Percentiles rank a stretch among this genome's conserved stretches.
Evolutionary conservation across 1,284 basidiomycete species (phyloP).

Genomic region (Cryptococcus sp.): DNA sequence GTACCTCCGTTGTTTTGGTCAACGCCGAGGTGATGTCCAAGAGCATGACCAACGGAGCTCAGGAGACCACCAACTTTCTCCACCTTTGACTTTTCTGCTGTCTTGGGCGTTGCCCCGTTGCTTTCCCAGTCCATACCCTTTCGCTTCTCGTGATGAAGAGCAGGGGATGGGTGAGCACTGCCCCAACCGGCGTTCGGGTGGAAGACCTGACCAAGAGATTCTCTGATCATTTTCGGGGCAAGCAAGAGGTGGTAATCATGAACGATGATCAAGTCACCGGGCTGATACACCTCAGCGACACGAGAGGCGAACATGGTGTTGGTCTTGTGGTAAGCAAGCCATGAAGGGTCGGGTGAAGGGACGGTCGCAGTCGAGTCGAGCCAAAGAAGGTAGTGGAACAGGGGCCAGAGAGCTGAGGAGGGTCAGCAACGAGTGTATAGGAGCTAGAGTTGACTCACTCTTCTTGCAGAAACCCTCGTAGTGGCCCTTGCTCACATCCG

Average conservation of each 20-base stretch:
- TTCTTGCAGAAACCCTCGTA: conserved; percentile 98
- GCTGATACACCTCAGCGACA: conserved; percentile 73
- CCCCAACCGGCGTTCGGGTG: conserved; percentile 29
- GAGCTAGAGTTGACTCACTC: conserved; percentile 61
- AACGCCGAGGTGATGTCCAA: conserved; percentile 30
- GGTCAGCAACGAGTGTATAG: conserved; percentile 5
- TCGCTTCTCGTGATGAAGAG: conserved; percentile 24
- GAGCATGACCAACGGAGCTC: conserved; percentile 31
- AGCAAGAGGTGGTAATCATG: conserved; percentile 94
- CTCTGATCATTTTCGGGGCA: conserved; percentile 80
- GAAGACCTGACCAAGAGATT: conserved; percentile 68
- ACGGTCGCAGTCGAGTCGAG: conserved; percentile 69
- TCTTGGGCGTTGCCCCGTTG: conserved; percentile 15
- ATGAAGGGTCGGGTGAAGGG: conserved; percentile 69
- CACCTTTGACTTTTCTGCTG: conserved; percentile 13
- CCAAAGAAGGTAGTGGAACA: conserved; percentile 98
- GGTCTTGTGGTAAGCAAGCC: conserved; percentile 79
- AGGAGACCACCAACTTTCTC: conserved; percentile 32
- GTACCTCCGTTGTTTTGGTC: conserved; percentile 20
- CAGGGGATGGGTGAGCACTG: conserved; percentile 30
- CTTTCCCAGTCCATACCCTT: conserved; percentile 43
- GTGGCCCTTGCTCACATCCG: conserved; percentile 85
- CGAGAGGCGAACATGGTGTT: conserved; percentile 82
- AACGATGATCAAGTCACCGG: conserved; percentile 88
- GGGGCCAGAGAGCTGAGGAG: conserved; percentile 86